These are phyloP conservation scores for Lindgomyces ingoldianus DNA, from an alignment of 495 filamentous ascomycete genomes.

Conservation along the genomic window DNA sequence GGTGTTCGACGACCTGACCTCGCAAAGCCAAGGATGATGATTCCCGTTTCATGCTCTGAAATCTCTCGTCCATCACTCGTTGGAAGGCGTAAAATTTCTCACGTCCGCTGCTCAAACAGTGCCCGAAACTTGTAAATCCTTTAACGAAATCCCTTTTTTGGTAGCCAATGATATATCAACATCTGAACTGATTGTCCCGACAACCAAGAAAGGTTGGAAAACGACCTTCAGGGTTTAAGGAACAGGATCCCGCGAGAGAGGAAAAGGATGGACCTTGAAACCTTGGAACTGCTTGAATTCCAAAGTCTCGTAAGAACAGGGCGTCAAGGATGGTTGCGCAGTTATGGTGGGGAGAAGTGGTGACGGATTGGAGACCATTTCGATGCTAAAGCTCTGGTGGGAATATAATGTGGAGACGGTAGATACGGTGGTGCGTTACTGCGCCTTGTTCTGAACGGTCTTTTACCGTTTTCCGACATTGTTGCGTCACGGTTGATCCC, in stretches of 20 bases:
- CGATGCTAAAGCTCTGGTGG: not conserved
- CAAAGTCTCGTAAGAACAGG: too few species aligned
- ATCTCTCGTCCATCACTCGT: too few species aligned
- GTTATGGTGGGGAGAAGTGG: not conserved
- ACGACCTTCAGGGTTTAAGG: not conserved
- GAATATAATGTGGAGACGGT: not conserved
- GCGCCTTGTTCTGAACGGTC: not conserved
- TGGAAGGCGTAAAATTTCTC: too few species aligned
- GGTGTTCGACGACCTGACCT: not conserved
- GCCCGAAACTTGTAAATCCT: too few species aligned
- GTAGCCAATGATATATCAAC: not conserved
- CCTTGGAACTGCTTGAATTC: conserved; percentile 1
- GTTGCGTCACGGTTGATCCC: too few species aligned
- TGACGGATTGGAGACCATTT: not conserved
- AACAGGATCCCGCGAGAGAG: not conserved
- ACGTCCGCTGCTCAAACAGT: not conserved
- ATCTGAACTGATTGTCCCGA: not conserved
- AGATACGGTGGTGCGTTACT: not conserved
- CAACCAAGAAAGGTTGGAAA: too few species aligned
- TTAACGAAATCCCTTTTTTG: too few species aligned
- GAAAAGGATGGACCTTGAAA: too few species aligned
- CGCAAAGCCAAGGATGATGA: not conserved
- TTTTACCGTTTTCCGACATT: too few species aligned
- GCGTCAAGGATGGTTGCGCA: not conserved
- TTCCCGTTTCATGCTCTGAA: too few species aligned